Evolutionary conservation across 257 asterid genomes (phyloP).

Genomic region (Forsythia suspensa): DNA sequence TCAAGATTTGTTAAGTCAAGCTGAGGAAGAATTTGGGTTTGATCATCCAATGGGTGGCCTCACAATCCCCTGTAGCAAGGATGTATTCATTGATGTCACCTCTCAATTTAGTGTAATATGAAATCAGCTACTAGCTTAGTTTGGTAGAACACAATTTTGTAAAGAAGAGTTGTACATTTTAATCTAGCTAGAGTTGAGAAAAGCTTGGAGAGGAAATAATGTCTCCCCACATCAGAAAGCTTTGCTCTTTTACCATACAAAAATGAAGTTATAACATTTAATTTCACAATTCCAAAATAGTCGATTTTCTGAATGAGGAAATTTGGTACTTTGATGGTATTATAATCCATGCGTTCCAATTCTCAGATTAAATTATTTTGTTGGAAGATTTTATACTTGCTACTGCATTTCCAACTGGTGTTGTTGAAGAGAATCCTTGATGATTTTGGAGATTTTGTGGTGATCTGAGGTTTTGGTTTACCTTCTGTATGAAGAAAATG

Average conservation of each 20-base stretch:
- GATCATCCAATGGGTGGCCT: slow-evolving; percentile 40
- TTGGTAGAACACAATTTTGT: slow-evolving; percentile 4
- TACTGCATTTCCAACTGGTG: neutral
- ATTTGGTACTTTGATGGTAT: no score
- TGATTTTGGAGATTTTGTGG: neutral
- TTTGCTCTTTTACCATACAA: neutral
- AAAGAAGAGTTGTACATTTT: neutral
- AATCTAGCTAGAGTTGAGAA: neutral
- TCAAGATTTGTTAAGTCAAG: slow-evolving; percentile 34
- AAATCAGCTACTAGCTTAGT: neutral
- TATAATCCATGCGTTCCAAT: neutral
- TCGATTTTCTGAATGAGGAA: neutral
- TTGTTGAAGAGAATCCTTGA: neutral
- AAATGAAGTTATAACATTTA: neutral
- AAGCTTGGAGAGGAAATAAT: neutral
- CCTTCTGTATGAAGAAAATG: neutral
- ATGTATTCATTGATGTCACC: slow-evolving; percentile 28
- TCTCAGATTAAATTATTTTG: neutral
- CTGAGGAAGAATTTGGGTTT: slow-evolving; percentile 34
- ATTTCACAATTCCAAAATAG: neutral
- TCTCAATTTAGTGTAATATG: slow-evolving; percentile 19
- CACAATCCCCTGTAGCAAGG: slow-evolving; percentile 29
- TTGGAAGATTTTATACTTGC: neutral
- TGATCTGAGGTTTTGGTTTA: neutral
- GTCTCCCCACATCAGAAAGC: neutral